These are phyloP conservation scores for Geotrichum bryndzae DNA, from an alignment of 1,139 yeast species.

Conservation along the genomic window DNA sequence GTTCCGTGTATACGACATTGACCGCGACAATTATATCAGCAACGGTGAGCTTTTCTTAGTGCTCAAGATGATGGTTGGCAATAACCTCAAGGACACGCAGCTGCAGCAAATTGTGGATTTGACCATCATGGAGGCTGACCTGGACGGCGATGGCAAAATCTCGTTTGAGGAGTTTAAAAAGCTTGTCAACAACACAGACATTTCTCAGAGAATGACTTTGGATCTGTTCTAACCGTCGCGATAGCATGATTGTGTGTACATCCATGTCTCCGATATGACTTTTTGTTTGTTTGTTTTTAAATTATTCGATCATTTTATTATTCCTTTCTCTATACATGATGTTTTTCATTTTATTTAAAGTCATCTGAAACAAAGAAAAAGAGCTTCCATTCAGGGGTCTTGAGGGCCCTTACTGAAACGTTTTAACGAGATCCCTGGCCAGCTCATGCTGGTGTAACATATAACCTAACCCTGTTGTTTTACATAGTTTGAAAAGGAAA, in stretches of 20 bases:
- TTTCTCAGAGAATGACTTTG: constrained; percentile 38
- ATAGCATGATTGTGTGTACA: background rate
- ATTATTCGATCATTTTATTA: background rate
- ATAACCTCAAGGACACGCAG: constrained; percentile 77
- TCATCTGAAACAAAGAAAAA: background rate
- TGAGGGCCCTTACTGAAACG: background rate
- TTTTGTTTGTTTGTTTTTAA: background rate
- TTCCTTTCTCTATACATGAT: background rate
- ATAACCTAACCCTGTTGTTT: constrained; percentile 7
- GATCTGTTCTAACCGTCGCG: constrained; percentile 29
- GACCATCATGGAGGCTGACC: constrained; percentile 91
- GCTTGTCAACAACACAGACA: constrained; percentile 37
- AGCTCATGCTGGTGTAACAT: background rate
- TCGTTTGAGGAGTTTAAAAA: constrained; percentile 80
- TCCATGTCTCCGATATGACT: background rate
- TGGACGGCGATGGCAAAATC: constrained; percentile 83
- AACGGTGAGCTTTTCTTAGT: constrained; percentile 93
- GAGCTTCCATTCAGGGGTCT: background rate
- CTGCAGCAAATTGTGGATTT: constrained; percentile 93
- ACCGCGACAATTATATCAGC: constrained; percentile 88
- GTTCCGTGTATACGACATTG: constrained; percentile 91
- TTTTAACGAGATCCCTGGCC: background rate
- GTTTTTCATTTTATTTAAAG: background rate
- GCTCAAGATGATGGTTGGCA: constrained; percentile 95
- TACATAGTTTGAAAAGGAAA: background rate